Conservation (phyloP, 768 basidiomycete genomes). For the Boletus vinaceobasis region DNA sequence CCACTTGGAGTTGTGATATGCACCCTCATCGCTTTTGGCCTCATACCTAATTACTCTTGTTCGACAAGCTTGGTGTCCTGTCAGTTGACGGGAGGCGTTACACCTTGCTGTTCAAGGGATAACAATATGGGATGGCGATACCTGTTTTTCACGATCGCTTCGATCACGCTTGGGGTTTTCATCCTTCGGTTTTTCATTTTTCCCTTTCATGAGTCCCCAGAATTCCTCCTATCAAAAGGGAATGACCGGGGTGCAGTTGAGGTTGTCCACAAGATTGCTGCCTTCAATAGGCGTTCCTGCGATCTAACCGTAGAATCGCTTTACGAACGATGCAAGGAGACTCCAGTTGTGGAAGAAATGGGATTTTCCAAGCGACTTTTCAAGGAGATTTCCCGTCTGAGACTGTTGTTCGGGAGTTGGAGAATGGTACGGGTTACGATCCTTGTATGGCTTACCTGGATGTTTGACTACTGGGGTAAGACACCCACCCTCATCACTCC, state of each 20-base stretch:
- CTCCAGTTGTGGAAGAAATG: background rate
- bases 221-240: conserved; percentile 13
- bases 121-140: conserved; percentile 23
- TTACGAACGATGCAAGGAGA: conserved; percentile 4
- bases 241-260: conserved; percentile 13
- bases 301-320: conserved; percentile 15
- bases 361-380: background rate
- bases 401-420: conserved; percentile 14
- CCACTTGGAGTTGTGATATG: background rate
- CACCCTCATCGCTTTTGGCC: conserved; percentile 5
- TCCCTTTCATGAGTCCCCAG: conserved; percentile 15
- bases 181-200: conserved; percentile 17
- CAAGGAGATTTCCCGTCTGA: conserved; percentile 11
- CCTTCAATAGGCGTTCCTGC: conserved; percentile 7
- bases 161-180: conserved; percentile 10
- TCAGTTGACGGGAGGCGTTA: conserved; percentile 5
- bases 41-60: conserved; percentile 17
- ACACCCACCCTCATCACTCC: background rate
- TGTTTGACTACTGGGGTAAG: conserved; percentile 15
- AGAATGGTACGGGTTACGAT: conserved; percentile 7
- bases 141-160: conserved; percentile 3
- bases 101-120: conserved; percentile 15
- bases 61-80: conserved; percentile 9
- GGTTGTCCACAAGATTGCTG: conserved; percentile 12
- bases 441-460: conserved; percentile 13